Evolutionary conservation across 1,139 yeast genomes (phyloP).

Genomic region (Candida tropicalis): DNA sequence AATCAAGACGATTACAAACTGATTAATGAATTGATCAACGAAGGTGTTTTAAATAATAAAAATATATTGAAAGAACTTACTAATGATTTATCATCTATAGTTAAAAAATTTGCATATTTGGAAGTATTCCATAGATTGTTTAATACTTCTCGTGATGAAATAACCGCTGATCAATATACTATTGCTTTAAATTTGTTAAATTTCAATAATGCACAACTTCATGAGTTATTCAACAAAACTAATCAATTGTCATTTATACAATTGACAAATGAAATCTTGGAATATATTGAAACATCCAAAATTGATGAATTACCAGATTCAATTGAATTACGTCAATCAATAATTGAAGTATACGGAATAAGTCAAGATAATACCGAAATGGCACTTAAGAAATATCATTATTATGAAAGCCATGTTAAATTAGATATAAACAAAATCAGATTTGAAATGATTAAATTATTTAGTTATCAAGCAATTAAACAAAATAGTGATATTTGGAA

Average conservation of each 20-base stretch:
- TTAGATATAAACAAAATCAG: slow-evolving; percentile 41
- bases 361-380: slow-evolving; percentile 29
- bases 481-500: slow-evolving; percentile 33
- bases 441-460: slow-evolving; percentile 28
- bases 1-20: slow-evolving; percentile 3
- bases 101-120: slow-evolving; percentile 15
- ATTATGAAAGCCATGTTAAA: slow-evolving; percentile 38
- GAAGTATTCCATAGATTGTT: slow-evolving; percentile 15
- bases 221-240: background rate
- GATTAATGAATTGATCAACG: slow-evolving; percentile 7
- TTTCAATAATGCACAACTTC: background rate
- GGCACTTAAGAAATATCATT: slow-evolving; percentile 34
- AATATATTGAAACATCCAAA: slow-evolving; percentile 10
- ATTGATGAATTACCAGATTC: slow-evolving; percentile 34
- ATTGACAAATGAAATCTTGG: slow-evolving; percentile 7
- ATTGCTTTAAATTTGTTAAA: slow-evolving; percentile 13
- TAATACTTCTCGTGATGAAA: slow-evolving; percentile 6
- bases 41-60: background rate
- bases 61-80: background rate
- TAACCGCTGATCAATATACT: slow-evolving; percentile 5
- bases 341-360: slow-evolving; percentile 43
- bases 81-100: background rate
- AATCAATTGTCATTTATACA: slow-evolving; percentile 6
- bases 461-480: slow-evolving; percentile 45
- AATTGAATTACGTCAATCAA: slow-evolving; percentile 27